Conservation (phyloP, 495 filamentous ascomycete genomes). For the Margaritispora aquatica region DNA sequence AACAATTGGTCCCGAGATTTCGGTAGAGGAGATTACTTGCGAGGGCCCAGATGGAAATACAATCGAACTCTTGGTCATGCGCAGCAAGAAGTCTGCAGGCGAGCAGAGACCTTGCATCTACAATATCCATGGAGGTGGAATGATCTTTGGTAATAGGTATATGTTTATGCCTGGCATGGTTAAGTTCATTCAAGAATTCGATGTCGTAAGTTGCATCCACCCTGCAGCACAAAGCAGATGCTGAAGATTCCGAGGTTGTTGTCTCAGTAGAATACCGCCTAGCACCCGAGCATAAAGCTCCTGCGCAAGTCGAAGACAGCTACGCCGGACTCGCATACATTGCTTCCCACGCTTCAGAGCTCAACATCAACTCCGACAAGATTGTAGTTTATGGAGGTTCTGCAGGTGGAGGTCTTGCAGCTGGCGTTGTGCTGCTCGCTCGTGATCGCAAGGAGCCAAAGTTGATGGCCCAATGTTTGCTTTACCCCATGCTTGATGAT, state of each 20-base stretch:
- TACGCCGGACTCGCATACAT: constrained; percentile 14
- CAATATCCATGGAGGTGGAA: constrained; percentile 6
- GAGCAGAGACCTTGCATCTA: constrained; percentile 1
- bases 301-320: constrained; percentile 42
- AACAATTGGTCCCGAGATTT: neutral
- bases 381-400: constrained; percentile 31
- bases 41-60: constrained; percentile 1
- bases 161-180: neutral
- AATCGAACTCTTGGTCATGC: neutral
- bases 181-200: neutral
- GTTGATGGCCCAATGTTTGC: constrained; percentile 23
- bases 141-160: neutral
- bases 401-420: constrained; percentile 31
- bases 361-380: constrained; percentile 28
- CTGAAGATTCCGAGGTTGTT: neutral
- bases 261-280: constrained; percentile 51
- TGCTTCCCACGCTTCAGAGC: constrained; percentile 20
- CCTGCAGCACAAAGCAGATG: neutral
- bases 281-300: constrained; percentile 49
- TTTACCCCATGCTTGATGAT: constrained; percentile 32
- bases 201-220: neutral
- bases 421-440: constrained; percentile 27
- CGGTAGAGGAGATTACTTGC: neutral
- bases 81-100: neutral
- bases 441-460: constrained; percentile 28